Evolutionary conservation across 1,284 basidiomycete genomes (phyloP).

Genomic region (Omphalotus olearius): DNA sequence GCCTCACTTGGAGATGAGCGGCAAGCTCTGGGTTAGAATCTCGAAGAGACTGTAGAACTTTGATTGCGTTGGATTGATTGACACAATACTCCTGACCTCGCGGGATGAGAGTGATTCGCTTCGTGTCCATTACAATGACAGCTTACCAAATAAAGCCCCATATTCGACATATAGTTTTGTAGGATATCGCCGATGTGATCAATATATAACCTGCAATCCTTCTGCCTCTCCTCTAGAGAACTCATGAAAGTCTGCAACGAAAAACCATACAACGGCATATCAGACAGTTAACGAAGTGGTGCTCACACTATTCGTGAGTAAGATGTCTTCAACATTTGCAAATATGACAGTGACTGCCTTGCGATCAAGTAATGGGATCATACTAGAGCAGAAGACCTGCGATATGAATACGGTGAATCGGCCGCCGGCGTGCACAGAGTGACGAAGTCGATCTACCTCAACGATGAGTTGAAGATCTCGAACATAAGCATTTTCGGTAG

Average conservation of each 20-base stretch:
- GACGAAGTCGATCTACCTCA: constrained; percentile 49
- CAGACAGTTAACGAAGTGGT: constrained; percentile 1
- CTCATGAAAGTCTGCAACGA: constrained; percentile 67
- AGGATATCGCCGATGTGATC: constrained; percentile 87
- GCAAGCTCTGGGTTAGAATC: constrained; percentile 65
- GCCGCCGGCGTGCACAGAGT: neutral
- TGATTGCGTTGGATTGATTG: constrained; percentile 81
- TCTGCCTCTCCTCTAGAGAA: constrained; percentile 86
- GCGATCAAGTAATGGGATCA: constrained; percentile 70
- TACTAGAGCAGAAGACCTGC: constrained; percentile 74
- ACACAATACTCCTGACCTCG: constrained; percentile 80
- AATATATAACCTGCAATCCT: constrained; percentile 85
- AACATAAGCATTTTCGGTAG: constrained; percentile 85
- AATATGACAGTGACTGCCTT: constrained; percentile 86
- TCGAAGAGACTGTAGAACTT: constrained; percentile 74
- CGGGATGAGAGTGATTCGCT: constrained; percentile 13
- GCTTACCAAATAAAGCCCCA: constrained; percentile 76
- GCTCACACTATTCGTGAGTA: constrained; percentile 79
- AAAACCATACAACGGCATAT: constrained; percentile 14
- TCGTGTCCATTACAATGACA: neutral
- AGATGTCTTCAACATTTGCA: constrained; percentile 89
- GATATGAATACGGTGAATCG: too few relatives aligned
- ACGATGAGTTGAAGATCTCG: constrained; percentile 88
- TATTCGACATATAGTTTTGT: constrained; percentile 66
- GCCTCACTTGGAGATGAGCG: constrained; percentile 60